A percentile compares a stretch with the other conserved stretches of the same genome.
Conservation (phyloP, 1,284 basidiomycete species). For the Apiotrichum akiyoshidainum region DNA sequence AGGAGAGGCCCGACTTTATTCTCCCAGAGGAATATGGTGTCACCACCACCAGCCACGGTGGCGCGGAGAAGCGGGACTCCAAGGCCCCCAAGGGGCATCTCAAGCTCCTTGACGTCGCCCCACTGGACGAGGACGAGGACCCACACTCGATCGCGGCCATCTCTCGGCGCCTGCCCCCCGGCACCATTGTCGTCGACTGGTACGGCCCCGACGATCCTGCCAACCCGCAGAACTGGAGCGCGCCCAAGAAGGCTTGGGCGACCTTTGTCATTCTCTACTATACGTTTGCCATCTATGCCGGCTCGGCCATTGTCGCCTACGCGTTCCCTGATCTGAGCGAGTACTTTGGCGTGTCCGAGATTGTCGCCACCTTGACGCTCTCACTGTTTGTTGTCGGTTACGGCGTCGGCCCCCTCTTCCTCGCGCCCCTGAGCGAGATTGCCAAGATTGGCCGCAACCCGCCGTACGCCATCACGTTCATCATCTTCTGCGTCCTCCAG, state of each 20-base stretch:
- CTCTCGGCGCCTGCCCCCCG: constrained; percentile 8
- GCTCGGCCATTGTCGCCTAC: constrained; percentile 15
- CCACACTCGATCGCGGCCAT: background rate
- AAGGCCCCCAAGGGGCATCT: background rate
- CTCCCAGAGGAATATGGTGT: constrained; percentile 16
- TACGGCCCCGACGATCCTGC: constrained; percentile 61
- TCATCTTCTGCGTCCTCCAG: constrained; percentile 44
- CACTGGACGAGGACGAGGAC: constrained; percentile 3
- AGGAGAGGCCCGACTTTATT: constrained; percentile 20
- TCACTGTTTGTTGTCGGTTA: constrained; percentile 60
- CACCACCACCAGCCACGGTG: background rate
- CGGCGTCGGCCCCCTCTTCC: constrained; percentile 57
- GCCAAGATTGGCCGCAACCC: constrained; percentile 36
- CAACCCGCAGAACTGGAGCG: constrained; percentile 68
- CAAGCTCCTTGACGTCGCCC: background rate
- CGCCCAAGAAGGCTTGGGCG: constrained; percentile 61
- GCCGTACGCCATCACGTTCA: constrained; percentile 44
- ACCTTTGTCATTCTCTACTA: constrained; percentile 62
- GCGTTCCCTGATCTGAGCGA: constrained; percentile 10
- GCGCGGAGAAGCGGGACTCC: background rate
- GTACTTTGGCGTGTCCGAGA: constrained; percentile 11
- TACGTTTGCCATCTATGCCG: constrained; percentile 28
- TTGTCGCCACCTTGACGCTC: constrained; percentile 14
- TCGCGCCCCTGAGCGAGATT: constrained; percentile 38
- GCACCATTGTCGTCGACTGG: constrained; percentile 56